Evolutionary conservation across 148 eudicot genomes (phyloP), one percentile per base, ranked within the genome.

Genomic region (Fagopyrum esculentum): DNA sequence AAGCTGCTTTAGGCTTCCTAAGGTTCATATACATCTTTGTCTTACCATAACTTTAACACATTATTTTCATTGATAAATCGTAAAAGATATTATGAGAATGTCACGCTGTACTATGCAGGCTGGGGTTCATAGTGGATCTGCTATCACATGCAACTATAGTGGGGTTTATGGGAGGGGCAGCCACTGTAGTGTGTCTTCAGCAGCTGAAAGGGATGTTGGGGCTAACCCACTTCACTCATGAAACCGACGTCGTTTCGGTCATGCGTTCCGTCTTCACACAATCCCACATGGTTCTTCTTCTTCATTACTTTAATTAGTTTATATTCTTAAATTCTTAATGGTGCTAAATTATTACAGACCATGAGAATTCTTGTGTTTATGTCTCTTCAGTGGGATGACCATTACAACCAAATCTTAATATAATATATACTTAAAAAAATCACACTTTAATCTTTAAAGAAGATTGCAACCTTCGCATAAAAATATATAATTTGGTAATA

Each of bases 121-220:
- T 88, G 7, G 95, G 95, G n/a, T 83, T 90, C 19, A 75, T 90
- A 8, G 88, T 90, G 73, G 91, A 90, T 59, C 79, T 86, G 7
- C 81, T 90, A 48, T 90, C 94, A 9, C 91, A 90, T 75, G 89
- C 94, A 59, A 85, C 94, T 4, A 85, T 90, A 71, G 82, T 89
- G 30, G 93, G 93, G 6, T 87, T 89, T 72, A 89, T 89, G 93
- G 88, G 85, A 57, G 95, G 95, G 60, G 91, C 89, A 45, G 95
- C 95, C 68, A 85, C 85, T 3, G 87, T 83, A 13, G 88, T 90
- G 44, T 85, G 90, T 66, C 75, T 90, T 70, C 91, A 90, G 54
- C 94, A 88, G 69, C 78, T 90, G 6, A 90, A 90, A 75, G 85
- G 90, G 11, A 75, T 90, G 30, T 82, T 90, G 10, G 89, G 87